A percentile compares a stretch with the other conserved stretches of the same genome.
Conservation (phyloP, 257 asterid species). For the Solanum pinnatisectum region DNA sequence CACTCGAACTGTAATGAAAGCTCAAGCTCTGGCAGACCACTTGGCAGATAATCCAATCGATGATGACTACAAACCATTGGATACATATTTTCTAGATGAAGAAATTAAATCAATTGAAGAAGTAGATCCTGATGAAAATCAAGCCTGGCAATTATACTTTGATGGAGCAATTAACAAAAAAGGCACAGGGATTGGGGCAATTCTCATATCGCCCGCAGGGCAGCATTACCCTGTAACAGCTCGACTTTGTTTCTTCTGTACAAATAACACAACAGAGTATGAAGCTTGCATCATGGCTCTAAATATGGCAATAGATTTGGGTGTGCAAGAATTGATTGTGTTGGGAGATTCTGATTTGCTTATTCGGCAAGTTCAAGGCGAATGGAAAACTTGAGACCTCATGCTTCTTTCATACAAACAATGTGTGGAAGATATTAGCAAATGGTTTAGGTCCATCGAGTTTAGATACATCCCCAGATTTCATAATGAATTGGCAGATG, state of each 20-base stretch:
- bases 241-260: neutral
- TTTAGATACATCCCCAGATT: neutral
- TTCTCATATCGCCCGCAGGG: neutral
- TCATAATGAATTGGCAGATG: neutral
- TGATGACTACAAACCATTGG: no score
- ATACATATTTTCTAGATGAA: no score
- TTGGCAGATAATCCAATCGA: no score
- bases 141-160: no score
- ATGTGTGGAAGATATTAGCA: neutral
- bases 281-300: neutral
- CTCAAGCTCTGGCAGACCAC: no score
- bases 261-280: neutral
- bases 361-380: neutral
- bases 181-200: neutral
- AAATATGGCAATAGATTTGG: neutral
- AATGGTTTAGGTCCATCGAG: neutral
- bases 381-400: neutral
- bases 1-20: no score
- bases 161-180: no score
- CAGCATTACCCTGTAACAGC: neutral
- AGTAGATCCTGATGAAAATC: no score
- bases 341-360: neutral
- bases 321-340: neutral
- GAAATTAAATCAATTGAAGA: no score
- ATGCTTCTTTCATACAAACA: no score